Percentiles rank a stretch among this genome's conserved stretches.
phyloP scores from a whole-genome alignment of 176 grass and related monocot genomes.

The Puccinellia tenuiflora region DNA sequence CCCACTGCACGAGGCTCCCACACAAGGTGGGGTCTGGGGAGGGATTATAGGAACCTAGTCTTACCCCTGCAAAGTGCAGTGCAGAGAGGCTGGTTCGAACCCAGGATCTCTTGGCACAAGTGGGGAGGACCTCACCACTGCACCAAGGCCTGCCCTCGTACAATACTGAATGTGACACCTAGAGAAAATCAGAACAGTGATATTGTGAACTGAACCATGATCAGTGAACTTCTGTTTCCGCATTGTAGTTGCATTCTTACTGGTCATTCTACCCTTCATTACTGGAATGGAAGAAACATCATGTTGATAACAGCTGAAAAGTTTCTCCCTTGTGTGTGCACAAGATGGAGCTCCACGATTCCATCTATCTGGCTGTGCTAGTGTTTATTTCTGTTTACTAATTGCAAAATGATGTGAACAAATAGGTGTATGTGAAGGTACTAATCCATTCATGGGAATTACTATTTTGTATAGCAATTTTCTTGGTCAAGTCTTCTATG shows the following conservation, averaged over 20 bases:
- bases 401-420: not conserved
- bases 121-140: too few species aligned
- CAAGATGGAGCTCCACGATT: not conserved
- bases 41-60: too few species aligned
- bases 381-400: not conserved
- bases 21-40: too few species aligned
- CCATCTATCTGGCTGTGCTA: not conserved
- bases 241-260: slow-evolving; percentile 1
- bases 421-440: not conserved
- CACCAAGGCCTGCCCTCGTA: too few species aligned
- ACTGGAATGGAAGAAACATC: not conserved
- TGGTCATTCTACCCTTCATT: not conserved
- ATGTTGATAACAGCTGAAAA: not conserved
- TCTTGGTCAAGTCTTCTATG: slow-evolving; percentile 13
- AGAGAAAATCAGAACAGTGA: not conserved
- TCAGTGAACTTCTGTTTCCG: not conserved
- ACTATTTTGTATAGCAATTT: not conserved
- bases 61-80: too few species aligned
- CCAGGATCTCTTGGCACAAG: too few species aligned
- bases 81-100: too few species aligned
- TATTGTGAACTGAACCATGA: not conserved
- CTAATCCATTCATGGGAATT: not conserved
- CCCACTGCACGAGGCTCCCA: too few species aligned
- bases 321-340: not conserved
- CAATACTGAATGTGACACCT: not conserved